Percentiles rank a stretch among this genome's conserved stretches.
These are phyloP conservation scores for Diaporthe vexans DNA, from an alignment of 2,329 filamentous ascomycete genomes.

Conservation along the genomic window DNA sequence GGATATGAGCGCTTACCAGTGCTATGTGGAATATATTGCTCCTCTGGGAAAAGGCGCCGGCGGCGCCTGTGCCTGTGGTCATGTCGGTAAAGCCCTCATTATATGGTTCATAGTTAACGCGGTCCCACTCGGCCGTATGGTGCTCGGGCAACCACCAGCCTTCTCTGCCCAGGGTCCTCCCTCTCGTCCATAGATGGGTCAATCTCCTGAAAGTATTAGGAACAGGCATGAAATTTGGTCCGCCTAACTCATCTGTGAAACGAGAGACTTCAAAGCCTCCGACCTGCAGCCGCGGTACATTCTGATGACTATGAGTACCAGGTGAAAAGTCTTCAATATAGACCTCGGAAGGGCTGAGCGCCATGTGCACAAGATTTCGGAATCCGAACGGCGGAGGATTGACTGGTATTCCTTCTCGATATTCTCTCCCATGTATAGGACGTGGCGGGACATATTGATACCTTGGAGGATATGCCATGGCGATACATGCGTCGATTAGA, in stretches of 20 bases:
- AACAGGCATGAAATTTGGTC: neutral
- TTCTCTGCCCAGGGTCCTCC: neutral
- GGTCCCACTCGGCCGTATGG: constrained; percentile 29
- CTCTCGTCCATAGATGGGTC: neutral
- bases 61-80: constrained; percentile 5
- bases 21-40: constrained; percentile 24
- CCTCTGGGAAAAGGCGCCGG: neutral
- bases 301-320: neutral
- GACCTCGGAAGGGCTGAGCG: neutral
- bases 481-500: neutral
- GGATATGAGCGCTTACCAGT: neutral
- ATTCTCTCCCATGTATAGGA: neutral
- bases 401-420: neutral
- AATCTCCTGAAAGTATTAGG: neutral
- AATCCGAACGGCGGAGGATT: neutral
- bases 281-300: constrained; percentile 21
- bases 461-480: constrained; percentile 4
- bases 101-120: constrained; percentile 34
- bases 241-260: neutral
- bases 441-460: neutral
- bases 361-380: constrained; percentile 8
- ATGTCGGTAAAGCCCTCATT: constrained; percentile 24
- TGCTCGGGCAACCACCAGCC: constrained; percentile 23
- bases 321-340: neutral
- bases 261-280: neutral